Base-by-base conservation (phyloP, 768 basidiomycete genomes). In the Collybia nuda region DNA sequence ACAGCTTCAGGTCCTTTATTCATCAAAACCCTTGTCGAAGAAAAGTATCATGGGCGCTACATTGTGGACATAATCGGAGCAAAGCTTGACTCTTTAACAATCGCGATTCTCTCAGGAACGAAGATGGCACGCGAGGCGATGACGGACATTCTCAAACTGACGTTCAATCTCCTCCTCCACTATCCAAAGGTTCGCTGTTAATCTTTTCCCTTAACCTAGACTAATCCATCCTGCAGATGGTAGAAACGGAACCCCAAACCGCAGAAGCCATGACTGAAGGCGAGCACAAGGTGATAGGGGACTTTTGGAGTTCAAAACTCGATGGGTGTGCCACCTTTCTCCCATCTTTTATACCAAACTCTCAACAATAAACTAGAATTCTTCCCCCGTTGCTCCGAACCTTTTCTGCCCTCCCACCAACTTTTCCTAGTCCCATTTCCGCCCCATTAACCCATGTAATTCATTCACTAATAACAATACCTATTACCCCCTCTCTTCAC, bases 141-240 rank as follows among this genome's bases (percentile, higher is more conserved):
- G 71, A 77, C 80, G 3, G 94, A 98, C 65, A 63, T 93, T 21
- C 77, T 98, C 49, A 98, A 98, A 62, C 76, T 93, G 41, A 73
- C 80, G 2, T 94, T 91, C 67, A 94, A 96, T 64, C 64, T 96
- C 24, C 72, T 92, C 44, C 65, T 84, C 37, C 87, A 89, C 62
- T 93, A 91, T 66, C 91, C 91, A 4, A 90, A 85, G 74, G 88
- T 88, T 40, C 24, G 69, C 63, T 5, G 47, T 24, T 5, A 19
- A 15, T 39, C 23, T 17, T 42, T 15, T 57, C 49, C 19, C 7
- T 12, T 3, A 18, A 36, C 11, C 50, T 39, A 32, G 44, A 28
- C 35, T 57, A 49, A 41, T 29, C 40, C n/a, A 42, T 17, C 9
- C 41, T n/a, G 5, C 52, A 72, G 77, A 56, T 72, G 67, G 69